phyloP scores from a whole-genome alignment of 2,329 filamentous ascomycete genomes.

The Camptophora hylomeconis region DNA sequence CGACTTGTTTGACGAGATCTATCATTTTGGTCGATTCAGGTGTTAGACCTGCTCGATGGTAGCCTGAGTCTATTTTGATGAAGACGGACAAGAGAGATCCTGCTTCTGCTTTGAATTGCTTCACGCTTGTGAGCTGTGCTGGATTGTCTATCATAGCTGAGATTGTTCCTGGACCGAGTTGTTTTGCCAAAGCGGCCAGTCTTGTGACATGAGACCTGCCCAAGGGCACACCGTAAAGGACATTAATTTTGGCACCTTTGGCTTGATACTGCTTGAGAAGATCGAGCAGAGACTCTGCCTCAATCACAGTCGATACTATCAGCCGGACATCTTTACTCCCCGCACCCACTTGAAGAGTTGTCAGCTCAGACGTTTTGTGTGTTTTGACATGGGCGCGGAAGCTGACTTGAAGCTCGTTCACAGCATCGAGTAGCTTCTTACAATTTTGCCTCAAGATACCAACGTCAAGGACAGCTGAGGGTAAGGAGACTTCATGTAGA shows the following conservation, averaged over 20 bases:
- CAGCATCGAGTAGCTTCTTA: constrained; percentile 54
- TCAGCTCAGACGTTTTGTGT: constrained; percentile 61
- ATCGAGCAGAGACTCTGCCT: constrained; percentile 54
- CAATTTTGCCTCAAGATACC: constrained; percentile 57
- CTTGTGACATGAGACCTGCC: constrained; percentile 47
- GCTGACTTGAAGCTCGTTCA: constrained; percentile 43
- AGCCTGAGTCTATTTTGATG: constrained; percentile 64
- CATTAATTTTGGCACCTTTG: constrained; percentile 44
- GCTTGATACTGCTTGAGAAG: constrained; percentile 46
- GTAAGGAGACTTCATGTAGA: constrained; percentile 49
- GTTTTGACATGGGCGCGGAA: constrained; percentile 75
- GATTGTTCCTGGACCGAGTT: constrained; percentile 44
- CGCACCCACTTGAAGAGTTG: constrained; percentile 56
- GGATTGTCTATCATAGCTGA: constrained; percentile 59
- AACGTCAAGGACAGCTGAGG: constrained; percentile 55
- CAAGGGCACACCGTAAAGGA: constrained; percentile 62
- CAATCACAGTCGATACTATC: constrained; percentile 60
- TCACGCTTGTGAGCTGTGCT: constrained; percentile 43
- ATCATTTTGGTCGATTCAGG: constrained; percentile 32
- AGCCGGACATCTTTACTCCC: constrained; percentile 42
- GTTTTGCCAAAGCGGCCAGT: constrained; percentile 42
- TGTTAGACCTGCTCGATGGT: constrained; percentile 54
- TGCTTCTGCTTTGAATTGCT: constrained; percentile 29
- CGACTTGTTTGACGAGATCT: constrained; percentile 20
- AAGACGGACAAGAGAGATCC: constrained; percentile 44